phyloP scores from a whole-genome alignment of 805 yeast genomes.

The Ogataea corticis region DNA sequence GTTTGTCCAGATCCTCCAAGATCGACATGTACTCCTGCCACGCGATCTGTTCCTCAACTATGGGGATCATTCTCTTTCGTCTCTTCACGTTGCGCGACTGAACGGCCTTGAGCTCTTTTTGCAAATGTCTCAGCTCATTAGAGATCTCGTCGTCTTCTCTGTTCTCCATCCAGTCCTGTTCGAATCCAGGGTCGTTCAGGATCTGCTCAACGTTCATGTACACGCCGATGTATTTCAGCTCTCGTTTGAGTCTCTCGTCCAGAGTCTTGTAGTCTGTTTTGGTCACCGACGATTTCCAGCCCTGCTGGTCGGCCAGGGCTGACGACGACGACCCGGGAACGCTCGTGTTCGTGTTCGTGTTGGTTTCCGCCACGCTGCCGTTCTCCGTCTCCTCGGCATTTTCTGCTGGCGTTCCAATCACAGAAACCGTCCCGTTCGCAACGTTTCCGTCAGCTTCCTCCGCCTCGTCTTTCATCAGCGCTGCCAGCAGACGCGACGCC shows the following conservation, averaged over 20 bases:
- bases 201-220: slow-evolving; percentile 60
- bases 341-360: neutral
- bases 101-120: slow-evolving; percentile 62
- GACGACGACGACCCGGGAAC: slow-evolving; percentile 22
- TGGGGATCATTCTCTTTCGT: slow-evolving; percentile 64
- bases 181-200: slow-evolving; percentile 37
- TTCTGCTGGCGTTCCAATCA: slow-evolving; percentile 9
- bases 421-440: slow-evolving; percentile 18
- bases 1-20: slow-evolving; percentile 91
- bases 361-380: slow-evolving; percentile 2
- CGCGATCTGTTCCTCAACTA: slow-evolving; percentile 85
- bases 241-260: slow-evolving; percentile 86
- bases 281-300: slow-evolving; percentile 46
- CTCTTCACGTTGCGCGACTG: slow-evolving; percentile 65
- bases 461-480: slow-evolving; percentile 56
- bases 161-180: slow-evolving; percentile 72
- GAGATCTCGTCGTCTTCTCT: slow-evolving; percentile 95
- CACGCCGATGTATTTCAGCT: slow-evolving; percentile 86
- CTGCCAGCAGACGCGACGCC: slow-evolving; percentile 79
- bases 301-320: slow-evolving; percentile 42
- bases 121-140: slow-evolving; percentile 75
- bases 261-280: slow-evolving; percentile 72
- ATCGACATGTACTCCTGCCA: slow-evolving; percentile 93
- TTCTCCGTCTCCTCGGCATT: slow-evolving; percentile 12
- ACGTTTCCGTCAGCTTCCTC: slow-evolving; percentile 25